Conservation (phyloP, 768 basidiomycete genomes). For the Crucibulum laeve region DNA sequence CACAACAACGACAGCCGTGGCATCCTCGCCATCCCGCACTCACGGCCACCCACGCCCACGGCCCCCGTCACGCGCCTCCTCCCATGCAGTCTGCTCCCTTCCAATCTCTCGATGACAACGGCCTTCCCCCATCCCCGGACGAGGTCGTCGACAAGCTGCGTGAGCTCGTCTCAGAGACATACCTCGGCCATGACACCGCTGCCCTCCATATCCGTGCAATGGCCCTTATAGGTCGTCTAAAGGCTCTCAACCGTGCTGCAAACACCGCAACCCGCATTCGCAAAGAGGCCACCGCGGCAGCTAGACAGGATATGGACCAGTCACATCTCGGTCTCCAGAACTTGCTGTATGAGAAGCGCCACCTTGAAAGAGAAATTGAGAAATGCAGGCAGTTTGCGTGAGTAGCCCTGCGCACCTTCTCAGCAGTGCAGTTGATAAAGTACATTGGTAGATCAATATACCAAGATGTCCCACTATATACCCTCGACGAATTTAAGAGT, state of each 20-base stretch:
- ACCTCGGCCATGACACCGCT: slow-evolving; percentile 40
- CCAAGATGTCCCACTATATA: slow-evolving; percentile 79
- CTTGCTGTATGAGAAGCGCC: slow-evolving; percentile 82
- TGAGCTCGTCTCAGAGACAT: slow-evolving; percentile 50
- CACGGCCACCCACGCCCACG: neutral
- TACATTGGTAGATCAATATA: slow-evolving; percentile 66
- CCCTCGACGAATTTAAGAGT: slow-evolving; percentile 59
- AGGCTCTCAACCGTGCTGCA: slow-evolving; percentile 71
- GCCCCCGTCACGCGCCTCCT: neutral
- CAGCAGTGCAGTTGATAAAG: neutral
- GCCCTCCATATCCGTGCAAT: slow-evolving; percentile 62
- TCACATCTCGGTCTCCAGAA: slow-evolving; percentile 85
- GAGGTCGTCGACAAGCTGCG: slow-evolving; percentile 58
- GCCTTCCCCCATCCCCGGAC: slow-evolving; percentile 36
- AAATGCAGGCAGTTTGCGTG: slow-evolving; percentile 92
- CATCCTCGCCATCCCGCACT: neutral
- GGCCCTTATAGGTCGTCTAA: slow-evolving; percentile 76
- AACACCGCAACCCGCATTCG: slow-evolving; percentile 62
- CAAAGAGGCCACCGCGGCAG: slow-evolving; percentile 73
- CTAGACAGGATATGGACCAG: slow-evolving; percentile 87
- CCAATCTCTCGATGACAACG: slow-evolving; percentile 20
- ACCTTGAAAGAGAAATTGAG: slow-evolving; percentile 87
- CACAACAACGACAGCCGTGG: neutral
- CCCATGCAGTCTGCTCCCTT: neutral
- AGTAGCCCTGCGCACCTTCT: neutral